Evolutionary conservation across 306 rosid genomes (phyloP).

Genomic region (Dalbergia cochinchinensis): DNA sequence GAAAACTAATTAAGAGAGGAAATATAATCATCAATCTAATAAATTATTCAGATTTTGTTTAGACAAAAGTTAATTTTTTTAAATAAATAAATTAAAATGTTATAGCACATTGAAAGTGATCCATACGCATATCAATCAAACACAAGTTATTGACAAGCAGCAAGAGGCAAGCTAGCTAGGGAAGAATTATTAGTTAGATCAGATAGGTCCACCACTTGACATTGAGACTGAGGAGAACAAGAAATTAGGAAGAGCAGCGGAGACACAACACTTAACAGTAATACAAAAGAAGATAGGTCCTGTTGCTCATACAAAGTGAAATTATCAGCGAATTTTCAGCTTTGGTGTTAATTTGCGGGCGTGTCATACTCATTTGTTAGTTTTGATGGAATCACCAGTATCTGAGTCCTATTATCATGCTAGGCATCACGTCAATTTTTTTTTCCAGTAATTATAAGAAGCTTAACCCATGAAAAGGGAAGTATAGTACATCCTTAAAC

Average conservation of each 20-base stretch:
- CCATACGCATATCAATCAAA: not conserved
- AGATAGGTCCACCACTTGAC: slow-evolving; percentile 26
- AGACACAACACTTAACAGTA: not conserved
- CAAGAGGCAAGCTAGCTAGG: not conserved
- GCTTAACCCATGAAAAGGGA: no score
- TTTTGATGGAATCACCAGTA: no score
- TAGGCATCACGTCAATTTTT: no score
- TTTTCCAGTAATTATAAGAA: no score
- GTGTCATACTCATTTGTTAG: not conserved
- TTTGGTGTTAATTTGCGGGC: not conserved
- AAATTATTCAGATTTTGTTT: not conserved
- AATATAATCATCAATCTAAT: not conserved
- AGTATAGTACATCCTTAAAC: no score
- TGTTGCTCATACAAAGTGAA: no score
- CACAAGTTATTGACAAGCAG: not conserved
- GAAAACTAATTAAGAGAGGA: not conserved
- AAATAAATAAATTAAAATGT: not conserved
- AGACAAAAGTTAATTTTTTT: not conserved
- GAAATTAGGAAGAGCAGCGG: slow-evolving; percentile 10
- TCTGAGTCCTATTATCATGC: no score
- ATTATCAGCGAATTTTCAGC: not conserved
- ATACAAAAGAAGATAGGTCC: not conserved
- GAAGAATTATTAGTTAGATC: not conserved
- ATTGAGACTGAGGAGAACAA: not conserved
- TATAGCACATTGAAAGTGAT: not conserved